Conservation (phyloP, 345 rosid species). For the Melastoma malabathricum region DNA sequence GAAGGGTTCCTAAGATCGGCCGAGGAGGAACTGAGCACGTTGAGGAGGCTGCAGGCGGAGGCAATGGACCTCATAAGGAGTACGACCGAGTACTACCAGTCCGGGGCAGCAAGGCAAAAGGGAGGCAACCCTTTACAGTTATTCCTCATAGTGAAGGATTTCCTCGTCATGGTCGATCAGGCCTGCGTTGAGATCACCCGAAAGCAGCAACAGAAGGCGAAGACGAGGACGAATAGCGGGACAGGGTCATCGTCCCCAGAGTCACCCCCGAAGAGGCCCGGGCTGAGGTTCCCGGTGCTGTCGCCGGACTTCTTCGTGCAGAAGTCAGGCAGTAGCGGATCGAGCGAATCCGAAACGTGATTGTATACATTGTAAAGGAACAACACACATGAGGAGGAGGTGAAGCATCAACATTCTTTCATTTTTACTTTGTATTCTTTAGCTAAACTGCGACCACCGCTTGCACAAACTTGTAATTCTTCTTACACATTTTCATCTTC, state of each 20-base stretch:
- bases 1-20: slow-evolving; percentile 37
- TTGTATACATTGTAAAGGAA: not conserved
- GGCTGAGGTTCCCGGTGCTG: slow-evolving; percentile 59
- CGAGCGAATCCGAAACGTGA: slow-evolving; percentile 36
- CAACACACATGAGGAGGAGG: not conserved
- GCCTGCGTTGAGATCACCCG: slow-evolving; percentile 54
- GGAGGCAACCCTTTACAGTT: slow-evolving; percentile 45
- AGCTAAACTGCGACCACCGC: too few species aligned
- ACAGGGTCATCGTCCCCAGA: slow-evolving; percentile 21
- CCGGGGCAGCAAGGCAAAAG: slow-evolving; percentile 37
- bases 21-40: slow-evolving; percentile 30
- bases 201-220: slow-evolving; percentile 42
- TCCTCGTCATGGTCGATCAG: slow-evolving; percentile 69
- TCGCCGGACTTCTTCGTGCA: slow-evolving; percentile 59
- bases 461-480: too few species aligned
- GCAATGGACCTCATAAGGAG: slow-evolving; percentile 46
- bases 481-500: too few species aligned
- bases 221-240: slow-evolving; percentile 6
- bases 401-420: too few species aligned
- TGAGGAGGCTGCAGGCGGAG: slow-evolving; percentile 41
- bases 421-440: too few species aligned
- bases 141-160: slow-evolving; percentile 58
- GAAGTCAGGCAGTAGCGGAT: slow-evolving; percentile 27
- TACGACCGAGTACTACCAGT: slow-evolving; percentile 74
- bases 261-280: slow-evolving; percentile 19